A percentile compares a stretch with the other conserved stretches of the same genome.
These are phyloP conservation scores for Zopfia rhizophila DNA, from an alignment of 2,329 filamentous ascomycete species.

Conservation along the genomic window DNA sequence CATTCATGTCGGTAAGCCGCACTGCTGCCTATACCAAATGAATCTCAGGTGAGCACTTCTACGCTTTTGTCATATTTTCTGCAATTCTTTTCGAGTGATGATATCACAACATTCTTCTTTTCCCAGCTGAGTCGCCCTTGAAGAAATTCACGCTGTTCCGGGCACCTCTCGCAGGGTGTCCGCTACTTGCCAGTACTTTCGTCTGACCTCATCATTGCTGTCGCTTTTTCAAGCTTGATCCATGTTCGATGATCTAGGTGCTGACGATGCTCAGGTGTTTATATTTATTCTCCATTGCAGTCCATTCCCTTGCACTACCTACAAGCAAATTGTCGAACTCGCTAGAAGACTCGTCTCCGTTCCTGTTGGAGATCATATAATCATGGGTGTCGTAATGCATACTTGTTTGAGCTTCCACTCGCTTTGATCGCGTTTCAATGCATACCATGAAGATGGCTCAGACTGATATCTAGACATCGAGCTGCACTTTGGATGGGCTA, in stretches of 20 bases:
- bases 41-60: constrained; percentile 29
- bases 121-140: constrained; percentile 89
- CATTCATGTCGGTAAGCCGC: no score
- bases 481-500: background rate
- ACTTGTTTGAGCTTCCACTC: no score
- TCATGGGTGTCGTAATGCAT: no score
- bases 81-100: constrained; percentile 68
- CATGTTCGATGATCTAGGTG: no score
- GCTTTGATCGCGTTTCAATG: background rate
- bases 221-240: no score
- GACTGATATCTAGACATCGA: background rate
- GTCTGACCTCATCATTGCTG: constrained; percentile 75
- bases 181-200: constrained; percentile 94
- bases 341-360: no score
- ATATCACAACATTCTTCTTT: constrained; percentile 84
- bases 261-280: no score
- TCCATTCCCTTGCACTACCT: no score
- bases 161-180: constrained; percentile 69
- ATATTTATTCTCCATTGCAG: no score
- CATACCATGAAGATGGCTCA: background rate
- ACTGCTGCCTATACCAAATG: no score
- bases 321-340: no score
- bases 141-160: constrained; percentile 77
- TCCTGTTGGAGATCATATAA: no score
- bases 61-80: constrained; percentile 23